Conservation (phyloP, 768 basidiomycete genomes). For the Agrocybe praecox region DNA sequence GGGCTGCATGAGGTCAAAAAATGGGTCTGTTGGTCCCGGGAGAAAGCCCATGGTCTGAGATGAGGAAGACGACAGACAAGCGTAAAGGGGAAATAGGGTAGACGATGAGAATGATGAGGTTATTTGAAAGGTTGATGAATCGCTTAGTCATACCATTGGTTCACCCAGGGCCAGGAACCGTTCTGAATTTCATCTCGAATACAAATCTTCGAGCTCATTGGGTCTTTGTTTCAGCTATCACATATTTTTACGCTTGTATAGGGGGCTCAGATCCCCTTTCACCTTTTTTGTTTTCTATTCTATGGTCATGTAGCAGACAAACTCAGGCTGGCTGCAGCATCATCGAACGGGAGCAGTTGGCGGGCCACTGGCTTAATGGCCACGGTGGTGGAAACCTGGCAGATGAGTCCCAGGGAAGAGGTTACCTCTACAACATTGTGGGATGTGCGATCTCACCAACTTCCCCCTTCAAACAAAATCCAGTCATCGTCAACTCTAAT, state of each 20-base stretch:
- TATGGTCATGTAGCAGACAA: no score
- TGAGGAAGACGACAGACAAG: conserved; percentile 8
- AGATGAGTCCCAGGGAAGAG: conserved; percentile 6
- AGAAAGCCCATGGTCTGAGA: conserved; percentile 34
- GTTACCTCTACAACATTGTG: not conserved
- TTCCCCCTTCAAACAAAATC: not conserved
- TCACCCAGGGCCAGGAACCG: conserved; percentile 19
- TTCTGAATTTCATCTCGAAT: conserved; percentile 10
- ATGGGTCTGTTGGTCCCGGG: conserved; percentile 41
- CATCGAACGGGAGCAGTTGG: not conserved
- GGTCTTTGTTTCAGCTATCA: not conserved
- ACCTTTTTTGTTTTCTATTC: not conserved
- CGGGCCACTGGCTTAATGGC: not conserved
- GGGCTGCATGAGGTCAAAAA: conserved; percentile 47
- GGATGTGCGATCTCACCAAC: not conserved
- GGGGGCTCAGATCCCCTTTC: not conserved
- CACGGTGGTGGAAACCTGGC: conserved; percentile 14
- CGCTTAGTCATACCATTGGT: conserved; percentile 14
- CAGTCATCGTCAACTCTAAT: no score
- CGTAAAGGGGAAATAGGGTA: not conserved
- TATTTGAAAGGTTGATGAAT: conserved; percentile 20
- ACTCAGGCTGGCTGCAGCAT: not conserved
- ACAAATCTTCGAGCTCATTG: conserved; percentile 11
- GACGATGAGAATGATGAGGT: conserved; percentile 15
- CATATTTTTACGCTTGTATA: not conserved